Evolutionary conservation across 2,329 filamentous ascomycete genomes (phyloP).

Genomic region (Zymoseptoria brevis): DNA sequence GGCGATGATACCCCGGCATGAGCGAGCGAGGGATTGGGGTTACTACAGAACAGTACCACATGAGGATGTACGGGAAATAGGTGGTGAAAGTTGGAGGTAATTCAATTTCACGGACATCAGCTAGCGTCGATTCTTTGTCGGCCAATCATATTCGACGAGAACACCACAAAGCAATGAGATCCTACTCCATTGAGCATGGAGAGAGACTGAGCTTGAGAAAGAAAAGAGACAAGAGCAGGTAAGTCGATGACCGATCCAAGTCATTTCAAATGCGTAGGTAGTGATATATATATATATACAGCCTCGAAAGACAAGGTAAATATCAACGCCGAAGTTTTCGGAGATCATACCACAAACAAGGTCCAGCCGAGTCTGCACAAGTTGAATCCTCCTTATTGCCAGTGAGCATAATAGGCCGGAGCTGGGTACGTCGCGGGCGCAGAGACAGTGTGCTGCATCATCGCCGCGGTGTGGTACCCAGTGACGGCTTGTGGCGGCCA

Average conservation of each 20-base stretch:
- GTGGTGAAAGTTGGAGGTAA: not conserved
- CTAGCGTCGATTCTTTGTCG: not conserved
- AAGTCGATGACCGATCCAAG: no score
- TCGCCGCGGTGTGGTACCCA: slow-evolving; percentile 3
- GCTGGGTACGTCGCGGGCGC: slow-evolving; percentile 10
- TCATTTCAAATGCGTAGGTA: no score
- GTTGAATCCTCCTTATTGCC: not conserved
- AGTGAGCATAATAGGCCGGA: not conserved
- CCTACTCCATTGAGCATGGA: no score
- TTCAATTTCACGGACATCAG: not conserved
- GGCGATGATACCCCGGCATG: not conserved
- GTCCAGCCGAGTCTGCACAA: not conserved
- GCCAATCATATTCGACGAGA: not conserved
- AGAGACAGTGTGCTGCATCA: slow-evolving; percentile 17
- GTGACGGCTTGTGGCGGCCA: not conserved
- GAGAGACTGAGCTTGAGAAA: no score
- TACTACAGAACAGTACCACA: not conserved
- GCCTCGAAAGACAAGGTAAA: not conserved
- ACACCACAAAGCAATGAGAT: not conserved
- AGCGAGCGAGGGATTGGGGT: not conserved
- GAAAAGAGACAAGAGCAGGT: no score
- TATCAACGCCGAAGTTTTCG: no score
- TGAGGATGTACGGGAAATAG: not conserved
- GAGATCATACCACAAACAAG: not conserved
- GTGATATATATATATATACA: not conserved